These are phyloP conservation scores for Rasamsonia emersonii DNA, from an alignment of 2,329 filamentous ascomycete species.

Conservation along the genomic window DNA sequence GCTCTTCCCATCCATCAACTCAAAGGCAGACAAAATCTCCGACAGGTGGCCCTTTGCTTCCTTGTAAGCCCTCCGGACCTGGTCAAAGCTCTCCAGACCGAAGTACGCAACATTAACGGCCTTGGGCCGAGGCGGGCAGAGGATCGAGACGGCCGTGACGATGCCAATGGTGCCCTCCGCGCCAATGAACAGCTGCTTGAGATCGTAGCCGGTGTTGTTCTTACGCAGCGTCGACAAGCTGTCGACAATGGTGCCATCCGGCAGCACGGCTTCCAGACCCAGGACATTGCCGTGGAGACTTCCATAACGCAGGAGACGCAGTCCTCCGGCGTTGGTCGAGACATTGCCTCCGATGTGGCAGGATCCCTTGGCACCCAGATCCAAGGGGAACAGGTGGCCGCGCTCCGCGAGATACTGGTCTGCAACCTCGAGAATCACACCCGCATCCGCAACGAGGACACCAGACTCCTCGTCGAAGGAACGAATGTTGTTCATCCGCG, in stretches of 20 bases:
- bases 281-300: conserved; percentile 89
- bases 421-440: conserved; percentile 79
- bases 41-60: conserved; percentile 84
- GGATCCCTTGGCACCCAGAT: conserved; percentile 94
- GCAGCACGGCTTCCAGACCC: conserved; percentile 85
- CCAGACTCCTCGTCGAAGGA: conserved; percentile 92
- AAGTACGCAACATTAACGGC: conserved; percentile 95
- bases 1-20: conserved; percentile 84
- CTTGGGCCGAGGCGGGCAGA: conserved; percentile 77
- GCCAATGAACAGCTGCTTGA: conserved; percentile 95
- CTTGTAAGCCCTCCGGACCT: conserved; percentile 75
- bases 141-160: conserved; percentile 80
- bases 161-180: conserved; percentile 92
- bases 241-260: conserved; percentile 85
- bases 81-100: conserved; percentile 80
- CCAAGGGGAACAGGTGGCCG: conserved; percentile 85
- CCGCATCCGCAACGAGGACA: conserved; percentile 80
- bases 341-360: conserved; percentile 96
- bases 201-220: conserved; percentile 97
- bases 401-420: conserved; percentile 78
- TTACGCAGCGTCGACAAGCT: conserved; percentile 84
- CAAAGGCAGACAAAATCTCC: conserved; percentile 94
- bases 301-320: conserved; percentile 83
- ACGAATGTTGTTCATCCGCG: conserved; percentile 81
- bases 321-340: conserved; percentile 86